Evolutionary conservation across 352 stramenopile genomes (phyloP).

Genomic region (Globisporangium acanthophoron): DNA sequence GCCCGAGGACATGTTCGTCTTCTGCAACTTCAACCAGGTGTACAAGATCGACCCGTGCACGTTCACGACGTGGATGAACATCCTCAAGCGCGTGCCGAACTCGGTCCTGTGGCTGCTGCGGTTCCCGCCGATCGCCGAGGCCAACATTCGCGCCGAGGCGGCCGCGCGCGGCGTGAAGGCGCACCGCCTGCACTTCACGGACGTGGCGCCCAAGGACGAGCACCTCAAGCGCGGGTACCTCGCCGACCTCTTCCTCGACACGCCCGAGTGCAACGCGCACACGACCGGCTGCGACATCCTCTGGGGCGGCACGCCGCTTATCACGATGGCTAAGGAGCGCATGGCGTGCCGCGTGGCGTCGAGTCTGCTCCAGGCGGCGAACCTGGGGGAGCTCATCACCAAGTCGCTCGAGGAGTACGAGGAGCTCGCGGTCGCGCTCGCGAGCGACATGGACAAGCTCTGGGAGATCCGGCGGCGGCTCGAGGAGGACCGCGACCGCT

Average conservation of each 20-base stretch:
- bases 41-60: conserved; percentile 94
- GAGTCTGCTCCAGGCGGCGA: conserved; percentile 76
- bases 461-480: conserved; percentile 69
- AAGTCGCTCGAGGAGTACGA: conserved; percentile 85
- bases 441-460: conserved; percentile 81
- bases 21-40: conserved; percentile 94
- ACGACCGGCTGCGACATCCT: conserved; percentile 91
- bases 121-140: conserved; percentile 76
- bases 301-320: conserved; percentile 88
- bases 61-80: conserved; percentile 91
- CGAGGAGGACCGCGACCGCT: conserved; percentile 57
- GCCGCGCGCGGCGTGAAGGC: conserved; percentile 59
- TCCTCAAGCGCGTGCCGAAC: conserved; percentile 90
- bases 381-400: conserved; percentile 79
- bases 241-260: conserved; percentile 93
- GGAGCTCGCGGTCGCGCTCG: conserved; percentile 85
- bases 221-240: conserved; percentile 85
- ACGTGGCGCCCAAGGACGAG: conserved; percentile 87
- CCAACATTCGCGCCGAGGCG: conserved; percentile 84
- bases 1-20: conserved; percentile 91
- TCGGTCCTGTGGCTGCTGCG: conserved; percentile 90
- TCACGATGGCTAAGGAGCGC: conserved; percentile 88
- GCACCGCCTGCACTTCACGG: conserved; percentile 75
- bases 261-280: conserved; percentile 88
- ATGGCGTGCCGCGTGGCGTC: conserved; percentile 88